Evolutionary conservation across 305 asterid genomes (phyloP), one percentile per base, ranked within the genome.

Genomic region (Coffea humblotiana): DNA sequence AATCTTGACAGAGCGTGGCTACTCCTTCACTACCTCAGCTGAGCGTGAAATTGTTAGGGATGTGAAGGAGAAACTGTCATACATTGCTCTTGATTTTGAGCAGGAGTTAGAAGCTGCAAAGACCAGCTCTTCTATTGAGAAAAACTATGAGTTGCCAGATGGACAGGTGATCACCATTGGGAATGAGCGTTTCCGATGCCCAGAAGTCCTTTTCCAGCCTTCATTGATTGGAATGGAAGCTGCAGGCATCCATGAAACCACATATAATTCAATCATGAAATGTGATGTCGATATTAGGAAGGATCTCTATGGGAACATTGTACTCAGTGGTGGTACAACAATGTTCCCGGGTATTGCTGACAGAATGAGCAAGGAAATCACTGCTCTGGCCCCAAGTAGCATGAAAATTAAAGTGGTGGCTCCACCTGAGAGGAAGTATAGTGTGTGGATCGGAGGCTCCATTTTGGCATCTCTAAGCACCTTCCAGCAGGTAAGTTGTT

Each of bases 261-360:
- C 96, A 0, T 91, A 91, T 77, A 90, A 92, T 70, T 92, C 94
- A 2, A 92, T 90, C 85, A 90, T 91, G 96, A 92, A 91, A 89
- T 91, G 97, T 29, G 97, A 91, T 3, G 92, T 89, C 2, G 97
- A 92, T 80, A 92, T 92, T 80, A 92, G 97, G 85, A 90, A 90
- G 90, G 94, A 92, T 86, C 86, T 90, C 29, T 92, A 90, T 54
- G 95, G 97, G 0, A 89, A 88, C 84, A 92, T 92, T 65, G 93
- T 92, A 27, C 87, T 86, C 27, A 83, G 88, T 45, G 88, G 88
- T 68, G 88, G 88, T 45, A 70, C 88, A 1, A 83, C 85, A 19
- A 86, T 86, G 88, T 86, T 86, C 47, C 61, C 47, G 1, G 88
- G 88, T 3, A 83, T 86, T 61, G 87, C 82, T 45, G 83, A 83